phyloP scores from a whole-genome alignment of 768 basidiomycete species.

The Gelatoporia subvermispora region DNA sequence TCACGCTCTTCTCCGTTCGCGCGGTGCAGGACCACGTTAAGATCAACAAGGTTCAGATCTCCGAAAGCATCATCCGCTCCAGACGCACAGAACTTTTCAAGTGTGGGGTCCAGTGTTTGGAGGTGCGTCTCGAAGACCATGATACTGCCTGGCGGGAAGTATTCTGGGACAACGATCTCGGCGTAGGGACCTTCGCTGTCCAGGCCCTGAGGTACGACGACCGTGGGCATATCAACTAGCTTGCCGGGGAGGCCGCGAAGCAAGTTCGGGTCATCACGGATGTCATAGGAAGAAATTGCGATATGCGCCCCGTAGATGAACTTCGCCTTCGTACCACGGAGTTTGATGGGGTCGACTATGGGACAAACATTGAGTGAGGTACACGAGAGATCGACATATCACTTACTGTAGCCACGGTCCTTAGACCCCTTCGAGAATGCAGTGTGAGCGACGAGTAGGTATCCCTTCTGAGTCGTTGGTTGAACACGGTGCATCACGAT shows the following conservation, averaged over 20 bases:
- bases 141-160: conserved; percentile 93
- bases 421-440: conserved; percentile 83
- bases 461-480: conserved; percentile 85
- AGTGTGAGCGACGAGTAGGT: conserved; percentile 86
- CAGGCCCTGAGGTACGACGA: conserved; percentile 54
- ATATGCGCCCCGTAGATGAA: conserved; percentile 80
- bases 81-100: conserved; percentile 71
- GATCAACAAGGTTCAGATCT: conserved; percentile 75
- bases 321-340: conserved; percentile 71
- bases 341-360: conserved; percentile 77
- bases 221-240: conserved; percentile 57
- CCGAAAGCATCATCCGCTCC: conserved; percentile 71
- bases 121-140: conserved; percentile 89
- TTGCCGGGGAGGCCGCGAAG: conserved; percentile 71
- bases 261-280: conserved; percentile 40
- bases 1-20: conserved; percentile 91
- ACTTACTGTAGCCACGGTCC: conserved; percentile 75
- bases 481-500: conserved; percentile 91
- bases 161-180: conserved; percentile 78
- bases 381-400: neutral
- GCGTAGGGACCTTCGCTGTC: conserved; percentile 67
- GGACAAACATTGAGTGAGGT: neutral
- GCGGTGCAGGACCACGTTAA: conserved; percentile 84
- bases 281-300: conserved; percentile 59
- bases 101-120: conserved; percentile 59